These are phyloP conservation scores for Cyclocybe cylindracea DNA, from an alignment of 768 basidiomycete genomes.

Conservation along the genomic window DNA sequence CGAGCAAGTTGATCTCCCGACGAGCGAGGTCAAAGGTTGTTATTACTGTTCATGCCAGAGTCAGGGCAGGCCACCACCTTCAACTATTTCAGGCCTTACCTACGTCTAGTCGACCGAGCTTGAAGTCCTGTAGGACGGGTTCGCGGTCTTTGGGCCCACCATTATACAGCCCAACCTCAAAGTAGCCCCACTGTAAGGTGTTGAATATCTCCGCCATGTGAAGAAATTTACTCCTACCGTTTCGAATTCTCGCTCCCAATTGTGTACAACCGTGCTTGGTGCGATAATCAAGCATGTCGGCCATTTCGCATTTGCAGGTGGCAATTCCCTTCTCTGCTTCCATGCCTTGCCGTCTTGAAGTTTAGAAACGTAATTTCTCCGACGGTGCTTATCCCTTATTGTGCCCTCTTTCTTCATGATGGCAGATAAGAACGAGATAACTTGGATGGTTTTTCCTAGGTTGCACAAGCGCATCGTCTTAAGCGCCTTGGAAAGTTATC, in stretches of 20 bases:
- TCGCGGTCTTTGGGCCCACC: constrained; percentile 53
- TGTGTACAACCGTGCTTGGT: constrained; percentile 79
- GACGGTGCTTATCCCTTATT: constrained; percentile 60
- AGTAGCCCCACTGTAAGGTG: constrained; percentile 82
- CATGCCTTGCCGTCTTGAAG: constrained; percentile 63
- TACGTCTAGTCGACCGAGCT: constrained; percentile 81
- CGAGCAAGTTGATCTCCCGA: constrained; percentile 66
- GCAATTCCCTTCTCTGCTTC: constrained; percentile 52
- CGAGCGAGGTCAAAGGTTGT: constrained; percentile 79
- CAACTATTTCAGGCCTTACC: constrained; percentile 43
- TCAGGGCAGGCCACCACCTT: constrained; percentile 2
- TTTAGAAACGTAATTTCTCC: constrained; percentile 63
- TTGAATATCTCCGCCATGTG: not conserved
- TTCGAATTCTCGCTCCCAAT: constrained; percentile 90
- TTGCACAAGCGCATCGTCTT: not conserved
- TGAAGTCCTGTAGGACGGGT: constrained; percentile 68
- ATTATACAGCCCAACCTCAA: constrained; percentile 78
- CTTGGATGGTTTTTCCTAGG: constrained; percentile 92
- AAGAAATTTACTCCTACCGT: constrained; percentile 46
- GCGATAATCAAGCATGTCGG: constrained; percentile 87
- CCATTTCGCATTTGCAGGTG: constrained; percentile 73
- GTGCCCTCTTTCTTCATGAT: constrained; percentile 86
- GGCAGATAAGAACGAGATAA: constrained; percentile 85
- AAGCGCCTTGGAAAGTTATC: not conserved
- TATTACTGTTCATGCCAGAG: constrained; percentile 53